phyloP scores from a whole-genome alignment of 2,329 filamentous ascomycete genomes.

The Fusarium floridanum region DNA sequence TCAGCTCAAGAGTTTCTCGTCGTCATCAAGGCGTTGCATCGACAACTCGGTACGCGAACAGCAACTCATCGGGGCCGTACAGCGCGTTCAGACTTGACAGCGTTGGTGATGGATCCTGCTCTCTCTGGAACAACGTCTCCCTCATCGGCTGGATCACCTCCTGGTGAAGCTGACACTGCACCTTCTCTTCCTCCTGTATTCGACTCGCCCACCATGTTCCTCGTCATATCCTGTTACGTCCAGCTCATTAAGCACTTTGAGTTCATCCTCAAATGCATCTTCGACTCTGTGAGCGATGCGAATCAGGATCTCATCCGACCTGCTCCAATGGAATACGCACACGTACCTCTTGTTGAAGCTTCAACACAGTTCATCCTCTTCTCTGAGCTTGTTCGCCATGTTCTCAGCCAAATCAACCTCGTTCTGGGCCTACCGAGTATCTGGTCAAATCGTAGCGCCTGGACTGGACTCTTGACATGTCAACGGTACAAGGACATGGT shows the following conservation, averaged over 20 bases:
- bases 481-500: slow-evolving; percentile 41
- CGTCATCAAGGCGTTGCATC: slow-evolving; percentile 43
- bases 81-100: slow-evolving; percentile 19
- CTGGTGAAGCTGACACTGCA: slow-evolving; percentile 7
- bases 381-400: slow-evolving; percentile 43
- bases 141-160: slow-evolving; percentile 7
- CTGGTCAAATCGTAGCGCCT: slow-evolving; percentile 40
- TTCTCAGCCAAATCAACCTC: slow-evolving; percentile 44
- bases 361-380: slow-evolving; percentile 47
- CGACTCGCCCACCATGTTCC: slow-evolving; percentile 45
- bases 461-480: slow-evolving; percentile 42
- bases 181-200: slow-evolving; percentile 23
- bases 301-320: slow-evolving; percentile 27
- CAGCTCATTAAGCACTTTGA: slow-evolving; percentile 47
- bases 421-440: slow-evolving; percentile 44
- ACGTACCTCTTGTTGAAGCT: slow-evolving; percentile 42
- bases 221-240: slow-evolving; percentile 48
- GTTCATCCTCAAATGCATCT: slow-evolving; percentile 34
- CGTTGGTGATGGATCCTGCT: slow-evolving; percentile 6
- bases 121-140: slow-evolving; percentile 8
- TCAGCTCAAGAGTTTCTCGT: slow-evolving; percentile 45
- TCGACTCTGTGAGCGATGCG: slow-evolving; percentile 30
- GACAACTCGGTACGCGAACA: slow-evolving; percentile 33
- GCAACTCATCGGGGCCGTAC: slow-evolving; percentile 9
- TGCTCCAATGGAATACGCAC: slow-evolving; percentile 42